Base-by-base conservation (phyloP, 2,329 filamentous ascomycete species). In the Gremmenia infestans region DNA sequence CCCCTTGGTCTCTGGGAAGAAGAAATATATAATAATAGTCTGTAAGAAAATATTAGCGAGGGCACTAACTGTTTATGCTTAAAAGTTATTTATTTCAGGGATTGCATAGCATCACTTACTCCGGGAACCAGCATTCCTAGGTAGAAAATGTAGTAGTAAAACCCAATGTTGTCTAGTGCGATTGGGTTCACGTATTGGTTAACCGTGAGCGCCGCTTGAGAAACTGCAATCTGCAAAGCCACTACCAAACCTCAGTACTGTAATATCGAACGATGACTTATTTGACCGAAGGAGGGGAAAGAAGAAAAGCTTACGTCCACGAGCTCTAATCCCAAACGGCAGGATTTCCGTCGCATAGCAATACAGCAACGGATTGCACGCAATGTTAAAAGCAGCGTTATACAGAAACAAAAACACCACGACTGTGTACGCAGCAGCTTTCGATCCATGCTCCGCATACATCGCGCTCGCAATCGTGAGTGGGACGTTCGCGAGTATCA, bases 391-490 rank as follows among this genome's bases (percentile, higher is more conserved):
- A 60, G 77, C 75, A 54, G 76, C 71, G 43, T 70, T 70, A 71
- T 75, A 77, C 53, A 79, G 67, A 70, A 74, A 80, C 61, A 79
- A 73, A 69, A 79, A 74, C 57, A 71, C 69, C 55, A 77, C 72
- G 54, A 52, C 56, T 6, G 53, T 53, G 35, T 58, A 55, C 15
- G 53, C 61, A 5, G 61, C 53, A 12, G 59, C n/a, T 15, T 64
- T 35, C 17, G n/a, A 17, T 3, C 51, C 45, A 4, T 50, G 45
- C 9, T 59, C 53, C 15, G 52, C 25, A 42, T 51, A 59, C 6
- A 60, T 48, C 5, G 59, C 56, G 8, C 48, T 55, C 14, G 42
- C 42, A 17, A 48, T 67, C 61, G 53, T 66, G 65, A 50, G 63
- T 54, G 2, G 61, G 62, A 56, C 65, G 63, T 61, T 68, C 65